These are phyloP conservation scores for Aspergillus affinis DNA, from an alignment of 495 filamentous ascomycete genomes.

Conservation along the genomic window DNA sequence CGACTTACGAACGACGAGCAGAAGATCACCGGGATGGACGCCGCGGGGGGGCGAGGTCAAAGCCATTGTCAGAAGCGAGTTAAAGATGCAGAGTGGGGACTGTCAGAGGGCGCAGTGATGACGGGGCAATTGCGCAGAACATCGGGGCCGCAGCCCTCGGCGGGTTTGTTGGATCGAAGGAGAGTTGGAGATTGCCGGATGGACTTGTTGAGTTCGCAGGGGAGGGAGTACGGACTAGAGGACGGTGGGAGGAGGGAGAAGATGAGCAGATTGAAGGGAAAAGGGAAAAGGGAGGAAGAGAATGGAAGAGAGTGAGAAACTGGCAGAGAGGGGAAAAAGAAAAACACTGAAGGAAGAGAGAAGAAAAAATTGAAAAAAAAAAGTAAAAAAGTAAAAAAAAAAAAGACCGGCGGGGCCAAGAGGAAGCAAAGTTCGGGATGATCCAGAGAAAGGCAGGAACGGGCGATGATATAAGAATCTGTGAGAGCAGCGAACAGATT, in stretches of 20 bases:
- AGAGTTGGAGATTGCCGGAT: not conserved
- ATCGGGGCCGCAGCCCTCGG: conserved; percentile 32
- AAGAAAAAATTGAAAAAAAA: not conserved
- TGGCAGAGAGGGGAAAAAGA: conserved; percentile 8
- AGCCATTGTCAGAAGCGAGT: conserved; percentile 31
- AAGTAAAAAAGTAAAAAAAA: conserved; percentile 7
- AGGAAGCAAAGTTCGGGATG: conserved; percentile 18
- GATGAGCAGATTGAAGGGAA: not conserved
- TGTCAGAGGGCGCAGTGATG: conserved; percentile 11
- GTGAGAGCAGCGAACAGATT: no score
- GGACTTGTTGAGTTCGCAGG: not conserved
- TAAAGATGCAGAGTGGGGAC: conserved; percentile 6
- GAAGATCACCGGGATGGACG: conserved; percentile 63
- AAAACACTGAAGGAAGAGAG: conserved; percentile 5
- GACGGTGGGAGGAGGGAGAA: conserved; percentile 8
- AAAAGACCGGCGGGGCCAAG: conserved; percentile 7
- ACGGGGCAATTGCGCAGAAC: conserved; percentile 24
- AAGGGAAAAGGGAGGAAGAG: conserved; percentile 1
- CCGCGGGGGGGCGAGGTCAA: conserved; percentile 36
- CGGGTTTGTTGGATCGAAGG: not conserved
- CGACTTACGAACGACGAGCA: conserved; percentile 77
- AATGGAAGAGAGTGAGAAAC: not conserved
- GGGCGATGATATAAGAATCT: not conserved
- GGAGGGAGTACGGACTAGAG: conserved; percentile 6
- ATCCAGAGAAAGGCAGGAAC: not conserved